Base-by-base conservation (phyloP, 805 yeast genomes). In the Candida pseudofarinosa region DNA sequence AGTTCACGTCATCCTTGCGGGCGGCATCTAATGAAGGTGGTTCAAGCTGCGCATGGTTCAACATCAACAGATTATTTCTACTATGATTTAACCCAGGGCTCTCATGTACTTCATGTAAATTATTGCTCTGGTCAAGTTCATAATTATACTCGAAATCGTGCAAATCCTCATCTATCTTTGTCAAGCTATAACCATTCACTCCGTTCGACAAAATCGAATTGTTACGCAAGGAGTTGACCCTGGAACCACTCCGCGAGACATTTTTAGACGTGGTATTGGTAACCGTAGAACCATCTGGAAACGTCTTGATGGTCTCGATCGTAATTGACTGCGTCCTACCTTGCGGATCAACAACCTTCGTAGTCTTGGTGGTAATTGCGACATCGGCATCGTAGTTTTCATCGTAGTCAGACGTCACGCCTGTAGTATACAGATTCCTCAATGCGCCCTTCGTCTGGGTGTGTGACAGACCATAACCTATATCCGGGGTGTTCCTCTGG, bases 131-230 rank as follows among this genome's bases (percentile, higher is more conserved):
- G 42, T 69, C 73, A 30, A 67, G 44, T 41, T 61, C 62, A 47
- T 69, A 70, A 40, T 63, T 66, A 44, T 67, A 70, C 28, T 70
- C 76, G 43, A 70, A 70, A 42, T 65, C 73, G 32, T 60, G 69
- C 35, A 70, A 58, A 38, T 68, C 71, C 49, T 70, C 76, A 14
- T 70, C 74, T 32, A 70, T 70, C 50, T 68, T 69, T 23, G 52
- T 52, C 39, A 70, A 53, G 43, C 62, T 67, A 17, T 50, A 44
- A 19, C 53, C 50, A 1, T 47, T 38, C 38, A 44, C 43, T 13
- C 46, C 44, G n/a, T 35, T 39, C 14, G 51, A 44, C 12, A 43
- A 35, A 18, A 51, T 51, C 2, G 54, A 46, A 20, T 49, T 44
- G 13, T 52, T 45, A 10, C 54, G 42, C 14, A 61, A 38, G 3